Conservation (phyloP, 2,329 filamentous ascomycete genomes). For the Penicillium paneum region DNA sequence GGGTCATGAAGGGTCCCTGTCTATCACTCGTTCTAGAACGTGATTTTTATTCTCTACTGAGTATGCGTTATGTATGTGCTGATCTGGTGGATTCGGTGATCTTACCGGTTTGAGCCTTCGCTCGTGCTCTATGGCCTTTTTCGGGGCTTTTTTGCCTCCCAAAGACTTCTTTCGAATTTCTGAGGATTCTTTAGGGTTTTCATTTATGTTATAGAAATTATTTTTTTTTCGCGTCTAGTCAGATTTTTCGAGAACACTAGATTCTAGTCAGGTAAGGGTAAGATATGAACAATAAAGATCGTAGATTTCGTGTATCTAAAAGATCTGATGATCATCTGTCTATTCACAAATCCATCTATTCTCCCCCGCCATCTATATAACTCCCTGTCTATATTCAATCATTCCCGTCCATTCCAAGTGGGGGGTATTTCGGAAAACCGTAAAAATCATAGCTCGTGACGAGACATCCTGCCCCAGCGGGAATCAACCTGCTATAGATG, state of each 20-base stretch:
- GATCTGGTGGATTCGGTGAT: neutral
- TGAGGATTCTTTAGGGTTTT: neutral
- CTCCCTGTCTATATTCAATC: too few species aligned
- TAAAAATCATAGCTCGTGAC: constrained; percentile 11
- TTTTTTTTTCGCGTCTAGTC: neutral
- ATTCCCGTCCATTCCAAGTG: neutral
- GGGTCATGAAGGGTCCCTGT: constrained; percentile 5
- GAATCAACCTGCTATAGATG: constrained; percentile 1
- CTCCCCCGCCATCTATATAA: neutral
- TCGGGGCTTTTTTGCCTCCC: neutral
- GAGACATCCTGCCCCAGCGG: constrained; percentile 6
- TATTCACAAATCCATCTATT: constrained; percentile 2
- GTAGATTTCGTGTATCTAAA: constrained; percentile 2
- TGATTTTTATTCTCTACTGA: neutral
- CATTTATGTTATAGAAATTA: too few species aligned
- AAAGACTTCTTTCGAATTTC: neutral
- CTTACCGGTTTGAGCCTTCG: neutral
- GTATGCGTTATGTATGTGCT: neutral
- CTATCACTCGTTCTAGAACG: constrained; percentile 21
- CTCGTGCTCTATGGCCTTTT: neutral
- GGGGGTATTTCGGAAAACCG: constrained; percentile 3
- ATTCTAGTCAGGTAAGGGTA: too few species aligned
- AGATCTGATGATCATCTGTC: constrained; percentile 7
- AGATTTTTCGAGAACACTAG: too few species aligned
- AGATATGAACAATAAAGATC: neutral